A percentile compares a stretch with the other conserved stretches of the same genome.
phyloP scores from a whole-genome alignment of 2,329 filamentous ascomycete genomes.

The Colletotrichum acutatum region DNA sequence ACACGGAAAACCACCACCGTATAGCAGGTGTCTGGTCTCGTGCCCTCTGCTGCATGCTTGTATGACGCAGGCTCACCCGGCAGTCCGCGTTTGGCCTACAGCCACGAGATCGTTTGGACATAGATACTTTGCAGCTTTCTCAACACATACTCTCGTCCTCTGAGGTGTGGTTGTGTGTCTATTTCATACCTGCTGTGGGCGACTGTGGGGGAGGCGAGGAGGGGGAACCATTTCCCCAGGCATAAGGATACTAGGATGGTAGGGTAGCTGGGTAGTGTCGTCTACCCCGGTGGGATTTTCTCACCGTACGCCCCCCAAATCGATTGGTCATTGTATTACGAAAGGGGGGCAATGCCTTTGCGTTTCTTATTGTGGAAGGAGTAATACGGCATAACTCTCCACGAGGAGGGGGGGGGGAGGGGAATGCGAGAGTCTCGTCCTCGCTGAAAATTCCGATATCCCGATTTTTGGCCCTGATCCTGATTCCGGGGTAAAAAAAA shows the following conservation, averaged over 20 bases:
- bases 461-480: too few species aligned
- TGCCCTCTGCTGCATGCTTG: conserved; percentile 12
- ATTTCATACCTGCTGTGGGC: neutral
- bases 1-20: neutral
- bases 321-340: neutral
- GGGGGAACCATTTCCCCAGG: too few species aligned
- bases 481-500: too few species aligned
- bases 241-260: neutral
- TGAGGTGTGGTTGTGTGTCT: neutral
- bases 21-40: conserved; percentile 10
- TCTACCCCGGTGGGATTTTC: neutral
- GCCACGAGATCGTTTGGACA: neutral
- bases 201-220: neutral
- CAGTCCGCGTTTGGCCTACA: neutral
- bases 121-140: neutral
- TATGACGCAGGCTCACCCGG: conserved; percentile 20
- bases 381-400: neutral
- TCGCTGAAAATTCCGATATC: too few species aligned
- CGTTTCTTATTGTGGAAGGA: neutral
- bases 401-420: neutral
- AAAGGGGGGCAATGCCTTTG: neutral
- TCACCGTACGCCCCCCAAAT: neutral
- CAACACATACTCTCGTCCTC: neutral
- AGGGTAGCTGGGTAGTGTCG: too few species aligned
- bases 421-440: too few species aligned